Evolutionary conservation across 2,329 filamentous ascomycete species (phyloP), one percentile per base, ranked within the genome.

Genomic region (Pseudogymnoascus sp.): DNA sequence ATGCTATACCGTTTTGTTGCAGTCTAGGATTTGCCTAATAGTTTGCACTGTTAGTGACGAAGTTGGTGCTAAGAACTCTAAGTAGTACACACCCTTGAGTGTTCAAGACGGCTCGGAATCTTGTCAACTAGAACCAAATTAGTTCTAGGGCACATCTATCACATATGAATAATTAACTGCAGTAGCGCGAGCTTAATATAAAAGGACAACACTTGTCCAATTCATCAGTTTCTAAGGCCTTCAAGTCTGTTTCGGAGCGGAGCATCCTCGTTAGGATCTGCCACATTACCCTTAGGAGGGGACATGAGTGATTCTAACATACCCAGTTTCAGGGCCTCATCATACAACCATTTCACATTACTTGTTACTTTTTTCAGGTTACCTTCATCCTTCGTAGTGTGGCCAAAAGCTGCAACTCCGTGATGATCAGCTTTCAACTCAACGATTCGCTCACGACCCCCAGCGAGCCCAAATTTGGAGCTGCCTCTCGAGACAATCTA

Each of bases 401-500:
- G 6, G n/a, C 38, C 38, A 42, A 42, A 42, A 18, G n/a, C n/a
- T 18, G n/a, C n/a, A 12, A 65, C 59, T 46, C 59, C 56, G 11
- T 60, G 50, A 44, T 66, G 65, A 44, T 64, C 59, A 42, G 63
- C 65, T n/a, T 64, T 53, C 14, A 66, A 50, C 31, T 59, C 42
- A 14, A 66, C 61, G 12, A 64, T 36, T 3, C 40, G 60, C 61
- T 66, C 65, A 23, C n/a, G 56, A 31, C 44, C 14, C 23, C 59
- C 65, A 18, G 63, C 42, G 8, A 63, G 40, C 16, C 40, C 60
- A 42, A 66, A 64, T 56, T 56, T 40, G 10, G 64, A 36, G 31
- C 64, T 66, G n/a, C 61, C 53, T 18, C 11, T 16, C 44, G 62
- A 46, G 5, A 66, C 62, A 37, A 62, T 53, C 64, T 66, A 36